A percentile compares a stretch with the other conserved stretches of the same genome.
Evolutionary conservation across 805 yeast species (phyloP).

Genomic region (Wickerhamiella shivajii): DNA sequence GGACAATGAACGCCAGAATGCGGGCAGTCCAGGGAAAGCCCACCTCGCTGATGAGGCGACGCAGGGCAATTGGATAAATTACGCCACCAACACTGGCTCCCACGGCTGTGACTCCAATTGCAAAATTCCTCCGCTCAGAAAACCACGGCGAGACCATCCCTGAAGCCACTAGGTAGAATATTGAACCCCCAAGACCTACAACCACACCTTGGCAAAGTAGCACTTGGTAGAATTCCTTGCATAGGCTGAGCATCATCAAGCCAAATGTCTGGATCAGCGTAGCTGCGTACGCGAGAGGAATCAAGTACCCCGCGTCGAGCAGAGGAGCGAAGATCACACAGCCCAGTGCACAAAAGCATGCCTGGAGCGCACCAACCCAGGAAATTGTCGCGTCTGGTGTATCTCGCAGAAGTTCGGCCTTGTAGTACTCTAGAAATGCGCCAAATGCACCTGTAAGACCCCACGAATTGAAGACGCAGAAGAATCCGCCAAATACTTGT

Average conservation of each 20-base stretch:
- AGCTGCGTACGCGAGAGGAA: slow-evolving; percentile 16
- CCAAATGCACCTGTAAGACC: slow-evolving; percentile 49
- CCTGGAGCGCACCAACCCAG: slow-evolving; percentile 16
- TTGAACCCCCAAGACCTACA: slow-evolving; percentile 31
- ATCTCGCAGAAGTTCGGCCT: slow-evolving; percentile 7
- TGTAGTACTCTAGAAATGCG: slow-evolving; percentile 39
- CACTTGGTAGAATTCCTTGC: slow-evolving; percentile 34
- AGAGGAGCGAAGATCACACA: slow-evolving; percentile 21
- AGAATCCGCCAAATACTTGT: slow-evolving; percentile 34
- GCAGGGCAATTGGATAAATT: slow-evolving; percentile 35
- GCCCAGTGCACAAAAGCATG: slow-evolving; percentile 12
- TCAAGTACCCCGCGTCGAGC: slow-evolving; percentile 21
- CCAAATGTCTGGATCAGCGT: slow-evolving; percentile 18
- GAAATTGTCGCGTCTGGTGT: slow-evolving; percentile 13
- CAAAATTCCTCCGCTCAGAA: slow-evolving; percentile 29
- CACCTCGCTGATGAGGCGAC: slow-evolving; percentile 27
- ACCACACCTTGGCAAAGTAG: slow-evolving; percentile 38
- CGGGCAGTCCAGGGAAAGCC: slow-evolving; percentile 46
- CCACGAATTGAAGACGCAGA: slow-evolving; percentile 35
- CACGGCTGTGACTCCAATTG: slow-evolving; percentile 32
- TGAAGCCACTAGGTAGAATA: slow-evolving; percentile 32
- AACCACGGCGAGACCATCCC: slow-evolving; percentile 36
- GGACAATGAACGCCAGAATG: slow-evolving; percentile 32
- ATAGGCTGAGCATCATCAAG: slow-evolving; percentile 22
- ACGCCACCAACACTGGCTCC: slow-evolving; percentile 41